A percentile compares a stretch with the other conserved stretches of the same genome.
Conservation (phyloP, 2,329 filamentous ascomycete species). For the Didymellaceae sp. region DNA sequence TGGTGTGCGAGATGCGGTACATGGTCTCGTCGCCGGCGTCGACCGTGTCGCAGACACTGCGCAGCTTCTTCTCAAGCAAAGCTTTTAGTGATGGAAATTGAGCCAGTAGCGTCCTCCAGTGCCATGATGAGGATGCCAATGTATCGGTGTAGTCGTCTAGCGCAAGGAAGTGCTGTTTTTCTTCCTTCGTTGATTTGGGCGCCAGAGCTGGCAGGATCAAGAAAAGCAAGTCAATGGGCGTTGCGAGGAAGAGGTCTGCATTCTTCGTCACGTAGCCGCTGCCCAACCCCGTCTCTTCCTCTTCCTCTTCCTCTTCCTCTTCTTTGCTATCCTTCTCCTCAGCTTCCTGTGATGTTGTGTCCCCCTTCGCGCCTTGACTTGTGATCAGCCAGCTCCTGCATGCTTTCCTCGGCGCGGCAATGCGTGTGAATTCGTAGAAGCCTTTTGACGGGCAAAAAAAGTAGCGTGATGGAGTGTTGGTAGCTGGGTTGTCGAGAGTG, state of each 20-base stretch:
- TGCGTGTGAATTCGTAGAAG: conserved; percentile 66
- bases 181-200: conserved; percentile 53
- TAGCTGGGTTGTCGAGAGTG: conserved; percentile 62
- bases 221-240: conserved; percentile 83
- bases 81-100: conserved; percentile 47
- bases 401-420: conserved; percentile 58
- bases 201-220: conserved; percentile 76
- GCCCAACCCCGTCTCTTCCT: conserved; percentile 17
- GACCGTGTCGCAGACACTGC: conserved; percentile 77
- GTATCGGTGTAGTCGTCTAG: conserved; percentile 75
- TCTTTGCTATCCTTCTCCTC: neutral
- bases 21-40: conserved; percentile 84
- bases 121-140: conserved; percentile 61
- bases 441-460: conserved; percentile 65
- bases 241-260: conserved; percentile 82
- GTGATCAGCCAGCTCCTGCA: conserved; percentile 63
- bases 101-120: conserved; percentile 64
- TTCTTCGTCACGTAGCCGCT: conserved; percentile 66
- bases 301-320: neutral
- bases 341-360: neutral
- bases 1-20: conserved; percentile 78
- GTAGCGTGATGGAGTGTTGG: conserved; percentile 57
- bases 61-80: conserved; percentile 70
- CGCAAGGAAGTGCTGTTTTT: conserved; percentile 70
- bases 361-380: neutral